Percentiles rank a stretch among this genome's conserved stretches.
Evolutionary conservation across 257 asterid species (phyloP).

Genomic region (Anisodus tanguticus): DNA sequence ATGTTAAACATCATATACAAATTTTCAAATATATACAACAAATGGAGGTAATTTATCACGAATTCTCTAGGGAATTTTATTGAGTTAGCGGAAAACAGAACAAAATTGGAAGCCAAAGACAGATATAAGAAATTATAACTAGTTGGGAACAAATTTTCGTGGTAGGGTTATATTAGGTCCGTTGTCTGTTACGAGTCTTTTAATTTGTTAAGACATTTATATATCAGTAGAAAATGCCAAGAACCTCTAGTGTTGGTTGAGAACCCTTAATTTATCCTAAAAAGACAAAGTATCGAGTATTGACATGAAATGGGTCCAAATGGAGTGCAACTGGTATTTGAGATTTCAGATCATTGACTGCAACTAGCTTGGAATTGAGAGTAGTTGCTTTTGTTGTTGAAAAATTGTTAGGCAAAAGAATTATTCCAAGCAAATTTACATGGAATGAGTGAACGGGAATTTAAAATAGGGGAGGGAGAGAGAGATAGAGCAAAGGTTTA

Average conservation of each 20-base stretch:
- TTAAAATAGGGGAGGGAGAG: neutral
- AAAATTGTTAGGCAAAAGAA: neutral
- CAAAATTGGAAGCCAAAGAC: neutral
- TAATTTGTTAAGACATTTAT: neutral
- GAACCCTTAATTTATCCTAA: neutral
- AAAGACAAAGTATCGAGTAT: neutral
- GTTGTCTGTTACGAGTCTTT: neutral
- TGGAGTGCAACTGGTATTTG: neutral
- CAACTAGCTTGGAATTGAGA: neutral
- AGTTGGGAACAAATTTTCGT: neutral
- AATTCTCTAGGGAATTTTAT: neutral
- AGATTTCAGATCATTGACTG: neutral
- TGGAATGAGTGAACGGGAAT: neutral
- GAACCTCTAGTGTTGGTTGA: neutral
- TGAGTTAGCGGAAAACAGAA: neutral
- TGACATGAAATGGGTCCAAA: neutral
- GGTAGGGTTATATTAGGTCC: neutral
- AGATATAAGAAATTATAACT: neutral
- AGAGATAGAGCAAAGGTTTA: neutral
- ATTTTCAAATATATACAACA: neutral
- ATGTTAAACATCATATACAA: neutral
- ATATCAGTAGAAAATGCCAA: neutral
- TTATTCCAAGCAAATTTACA: conserved; percentile 1
- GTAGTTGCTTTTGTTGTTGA: neutral
- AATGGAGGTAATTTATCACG: neutral